Base-by-base conservation (phyloP, 805 yeast genomes). In the Saturnispora zaruensis region DNA sequence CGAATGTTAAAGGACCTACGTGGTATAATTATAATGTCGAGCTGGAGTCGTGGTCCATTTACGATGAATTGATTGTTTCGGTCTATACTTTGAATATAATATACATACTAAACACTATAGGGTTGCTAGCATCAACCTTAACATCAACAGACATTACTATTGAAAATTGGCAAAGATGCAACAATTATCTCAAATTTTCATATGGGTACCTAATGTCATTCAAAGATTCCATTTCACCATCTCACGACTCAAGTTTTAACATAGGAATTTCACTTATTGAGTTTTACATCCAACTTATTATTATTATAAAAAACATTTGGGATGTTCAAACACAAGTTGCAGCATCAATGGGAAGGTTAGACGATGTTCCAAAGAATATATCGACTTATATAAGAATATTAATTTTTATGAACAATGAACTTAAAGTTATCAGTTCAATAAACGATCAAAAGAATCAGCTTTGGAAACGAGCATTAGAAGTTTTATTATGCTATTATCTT, bases 401-500 rank as follows among this genome's bases (percentile, higher is more conserved):
- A 14, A 47, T 62, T 2, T 61, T 55, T 43, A 55, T 59, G 23
- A 44, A 34, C 26, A 48, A 48, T 26, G 43, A 48, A 34, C 16
- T 48, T 18, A 41, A 24, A 43, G 11, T 48, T 4, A 41, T 41
- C 2, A 40, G 26, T 14, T 3, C 11, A 14, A 28, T 25, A 33
- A 28, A 37, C n/a, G 20, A 21, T 34, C 13, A 28, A 2, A n/a
- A 37, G n/a, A 28, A 25, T 40, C 9, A 28, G 2, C 18, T 25
- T 8, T 48, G 51, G 51, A 41, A n/a, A 18, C 16, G 37, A 3
- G 57, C 54, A 41, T 38, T 60, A 7, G 60, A 62, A 18, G 44
- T 58, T 8, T 13, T 59, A 4, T 59, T 55, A 16, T 59, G 64
- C 40, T 63, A 61, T 51, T 65, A 59, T 40, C 43, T 52, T 23